Conservation (phyloP, 1,284 basidiomycete species). For the Tremellales sp. region DNA sequence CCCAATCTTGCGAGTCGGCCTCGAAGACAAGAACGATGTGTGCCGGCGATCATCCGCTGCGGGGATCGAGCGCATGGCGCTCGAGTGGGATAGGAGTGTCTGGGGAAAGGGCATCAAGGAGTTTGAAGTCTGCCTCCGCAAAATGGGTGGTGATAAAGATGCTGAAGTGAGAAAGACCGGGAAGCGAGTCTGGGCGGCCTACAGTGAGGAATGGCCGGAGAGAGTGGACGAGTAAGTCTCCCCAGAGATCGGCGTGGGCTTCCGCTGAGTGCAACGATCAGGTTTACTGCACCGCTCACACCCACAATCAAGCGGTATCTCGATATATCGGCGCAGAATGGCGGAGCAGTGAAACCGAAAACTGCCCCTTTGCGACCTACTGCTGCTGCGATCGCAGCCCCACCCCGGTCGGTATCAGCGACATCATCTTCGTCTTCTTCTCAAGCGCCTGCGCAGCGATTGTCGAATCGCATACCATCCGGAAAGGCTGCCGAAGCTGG, state of each 20-base stretch:
- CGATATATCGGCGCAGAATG: slow-evolving; percentile 32
- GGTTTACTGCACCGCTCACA: slow-evolving; percentile 50
- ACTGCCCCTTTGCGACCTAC: background rate
- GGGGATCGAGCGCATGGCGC: slow-evolving; percentile 30
- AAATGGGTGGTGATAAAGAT: slow-evolving; percentile 51
- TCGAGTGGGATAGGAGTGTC: slow-evolving; percentile 36
- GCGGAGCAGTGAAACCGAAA: slow-evolving; percentile 15
- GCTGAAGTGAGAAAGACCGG: slow-evolving; percentile 50
- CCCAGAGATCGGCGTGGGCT: slow-evolving; percentile 13
- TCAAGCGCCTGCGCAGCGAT: background rate
- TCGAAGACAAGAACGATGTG: slow-evolving; percentile 47
- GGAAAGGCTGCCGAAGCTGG: no score
- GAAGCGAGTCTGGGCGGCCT: slow-evolving; percentile 49
- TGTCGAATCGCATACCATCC: background rate
- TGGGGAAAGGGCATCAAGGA: slow-evolving; percentile 37
- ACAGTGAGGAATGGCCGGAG: slow-evolving; percentile 49
- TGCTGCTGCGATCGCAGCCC: background rate
- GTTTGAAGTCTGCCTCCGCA: slow-evolving; percentile 48
- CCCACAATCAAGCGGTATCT: slow-evolving; percentile 51
- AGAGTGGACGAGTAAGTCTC: slow-evolving; percentile 47
- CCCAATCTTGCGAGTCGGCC: slow-evolving; percentile 41
- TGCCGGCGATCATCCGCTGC: slow-evolving; percentile 38
- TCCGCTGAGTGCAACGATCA: slow-evolving; percentile 10
- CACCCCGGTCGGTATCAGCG: slow-evolving; percentile 8
- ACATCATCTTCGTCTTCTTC: slow-evolving; percentile 10